Evolutionary conservation across 2,329 filamentous ascomycete genomes (phyloP).

Genomic region (Fusarium citri): DNA sequence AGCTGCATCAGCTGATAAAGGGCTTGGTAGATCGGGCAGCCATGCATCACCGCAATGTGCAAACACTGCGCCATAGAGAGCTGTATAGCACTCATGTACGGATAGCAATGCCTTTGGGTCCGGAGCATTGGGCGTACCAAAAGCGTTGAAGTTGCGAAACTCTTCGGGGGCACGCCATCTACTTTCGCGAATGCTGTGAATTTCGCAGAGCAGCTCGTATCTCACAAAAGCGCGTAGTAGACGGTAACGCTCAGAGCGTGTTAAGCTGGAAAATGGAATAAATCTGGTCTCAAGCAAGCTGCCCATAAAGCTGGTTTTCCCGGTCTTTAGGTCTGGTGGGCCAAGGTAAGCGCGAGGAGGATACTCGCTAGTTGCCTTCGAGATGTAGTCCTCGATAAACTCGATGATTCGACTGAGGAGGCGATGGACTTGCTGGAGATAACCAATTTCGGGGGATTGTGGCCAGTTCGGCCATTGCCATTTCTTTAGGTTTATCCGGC

Average conservation of each 20-base stretch:
- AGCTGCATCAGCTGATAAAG: background rate
- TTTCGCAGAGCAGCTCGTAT: slow-evolving; percentile 15
- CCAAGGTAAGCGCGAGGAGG: background rate
- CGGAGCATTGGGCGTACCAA: background rate
- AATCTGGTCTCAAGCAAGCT: background rate
- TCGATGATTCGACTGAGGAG: background rate
- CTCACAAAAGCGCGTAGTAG: background rate
- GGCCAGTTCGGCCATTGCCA: background rate
- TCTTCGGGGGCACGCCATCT: accelerated
- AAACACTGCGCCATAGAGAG: background rate
- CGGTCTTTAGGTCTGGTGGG: background rate
- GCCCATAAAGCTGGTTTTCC: background rate
- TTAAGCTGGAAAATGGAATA: background rate
- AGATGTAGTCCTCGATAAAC: background rate
- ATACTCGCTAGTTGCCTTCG: background rate
- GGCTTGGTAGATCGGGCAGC: background rate
- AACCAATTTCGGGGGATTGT: background rate
- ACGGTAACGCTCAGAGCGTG: background rate
- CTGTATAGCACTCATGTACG: slow-evolving; percentile 1
- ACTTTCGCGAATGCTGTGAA: background rate
- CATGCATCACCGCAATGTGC: background rate
- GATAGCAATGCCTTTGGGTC: background rate
- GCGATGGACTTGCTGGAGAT: background rate
- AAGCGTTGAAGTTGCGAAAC: background rate
- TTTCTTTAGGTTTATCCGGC: accelerated